A percentile compares a stretch with the other conserved stretches of the same genome.
Evolutionary conservation across 179 eudicot species (phyloP).

Genomic region (Beta corolliflora): DNA sequence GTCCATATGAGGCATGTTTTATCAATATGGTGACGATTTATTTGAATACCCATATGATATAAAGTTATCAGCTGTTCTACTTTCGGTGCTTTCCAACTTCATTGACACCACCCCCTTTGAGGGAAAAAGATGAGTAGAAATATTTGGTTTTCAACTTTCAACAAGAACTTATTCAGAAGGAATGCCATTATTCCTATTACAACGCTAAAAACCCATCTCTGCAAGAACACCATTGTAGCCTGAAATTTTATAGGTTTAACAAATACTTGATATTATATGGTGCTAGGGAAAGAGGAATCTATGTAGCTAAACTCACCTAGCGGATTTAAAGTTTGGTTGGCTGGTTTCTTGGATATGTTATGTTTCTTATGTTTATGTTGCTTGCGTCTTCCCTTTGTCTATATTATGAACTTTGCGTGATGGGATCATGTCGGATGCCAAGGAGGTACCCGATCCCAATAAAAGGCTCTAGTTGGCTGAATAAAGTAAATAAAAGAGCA

Average conservation of each 20-base stretch:
- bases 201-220: neutral
- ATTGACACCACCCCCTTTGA: neutral
- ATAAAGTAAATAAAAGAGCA: too few relatives aligned
- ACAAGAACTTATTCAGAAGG: neutral
- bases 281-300: neutral
- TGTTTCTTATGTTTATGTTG: too few relatives aligned
- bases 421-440: conserved; percentile 1
- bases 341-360: neutral
- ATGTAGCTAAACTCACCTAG: neutral
- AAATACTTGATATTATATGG: neutral
- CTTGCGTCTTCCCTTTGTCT: neutral
- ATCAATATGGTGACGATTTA: neutral
- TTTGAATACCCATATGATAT: neutral
- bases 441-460: neutral
- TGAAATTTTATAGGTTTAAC: neutral
- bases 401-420: neutral
- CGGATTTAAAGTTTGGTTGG: neutral
- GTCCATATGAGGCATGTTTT: neutral
- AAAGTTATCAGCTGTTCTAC: neutral
- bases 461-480: too few relatives aligned
- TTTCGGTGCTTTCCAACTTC: neutral
- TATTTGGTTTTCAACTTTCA: neutral
- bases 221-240: too few relatives aligned
- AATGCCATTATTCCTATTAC: neutral
- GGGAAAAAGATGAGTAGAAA: neutral